Conservation (phyloP, 768 basidiomycete genomes). For the Mycena metata region DNA sequence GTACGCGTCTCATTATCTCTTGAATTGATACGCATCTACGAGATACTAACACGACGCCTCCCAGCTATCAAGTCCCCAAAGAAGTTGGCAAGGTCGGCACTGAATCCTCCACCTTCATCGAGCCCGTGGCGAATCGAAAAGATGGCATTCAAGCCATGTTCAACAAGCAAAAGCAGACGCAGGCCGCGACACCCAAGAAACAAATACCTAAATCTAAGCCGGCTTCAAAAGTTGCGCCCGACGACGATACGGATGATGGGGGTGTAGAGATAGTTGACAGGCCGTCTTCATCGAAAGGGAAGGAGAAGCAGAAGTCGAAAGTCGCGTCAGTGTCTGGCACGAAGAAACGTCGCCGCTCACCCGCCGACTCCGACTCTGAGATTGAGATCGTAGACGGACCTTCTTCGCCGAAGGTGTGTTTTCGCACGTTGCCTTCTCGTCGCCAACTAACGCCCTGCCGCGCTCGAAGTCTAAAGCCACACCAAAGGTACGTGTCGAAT, state of each 20-base stretch:
- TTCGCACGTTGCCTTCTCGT: background rate
- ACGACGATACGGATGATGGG: too few species aligned
- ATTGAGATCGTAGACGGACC: conserved; percentile 22
- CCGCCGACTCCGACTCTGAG: conserved; percentile 5
- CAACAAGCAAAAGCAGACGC: conserved; percentile 65
- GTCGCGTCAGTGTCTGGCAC: background rate
- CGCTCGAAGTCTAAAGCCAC: background rate
- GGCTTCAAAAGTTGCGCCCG: too few species aligned
- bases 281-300: too few species aligned
- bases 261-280: too few species aligned
- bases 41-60: too few species aligned
- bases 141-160: conserved; percentile 92
- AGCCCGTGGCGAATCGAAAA: conserved; percentile 82
- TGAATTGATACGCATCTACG: background rate
- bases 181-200: conserved; percentile 19
- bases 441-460: background rate
- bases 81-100: conserved; percentile 93
- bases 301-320: too few species aligned
- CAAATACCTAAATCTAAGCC: too few species aligned
- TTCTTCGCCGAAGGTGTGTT: conserved; percentile 29
- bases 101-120: conserved; percentile 85
- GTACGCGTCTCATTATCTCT: conserved; percentile 54
- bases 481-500: background rate
- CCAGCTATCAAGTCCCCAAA: conserved; percentile 84
- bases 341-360: conserved; percentile 25